These are phyloP conservation scores for Abrus pulchellus DNA, from an alignment of 306 rosid species.

Conservation along the genomic window DNA sequence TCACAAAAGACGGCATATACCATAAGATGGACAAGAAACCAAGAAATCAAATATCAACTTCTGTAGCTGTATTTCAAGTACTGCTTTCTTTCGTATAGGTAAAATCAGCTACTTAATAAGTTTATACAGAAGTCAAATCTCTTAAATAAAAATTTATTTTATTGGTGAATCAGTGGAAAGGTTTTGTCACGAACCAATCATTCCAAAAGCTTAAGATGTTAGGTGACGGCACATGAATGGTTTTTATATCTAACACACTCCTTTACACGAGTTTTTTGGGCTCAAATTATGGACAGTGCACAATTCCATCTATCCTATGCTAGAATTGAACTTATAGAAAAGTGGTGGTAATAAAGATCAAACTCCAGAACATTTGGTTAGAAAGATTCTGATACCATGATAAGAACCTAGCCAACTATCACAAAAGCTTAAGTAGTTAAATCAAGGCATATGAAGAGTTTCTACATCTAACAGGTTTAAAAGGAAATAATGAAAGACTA, in stretches of 20 bases:
- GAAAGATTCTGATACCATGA: not conserved
- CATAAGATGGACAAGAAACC: slow-evolving; percentile 26
- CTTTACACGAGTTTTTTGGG: not conserved
- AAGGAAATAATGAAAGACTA: slow-evolving; percentile 16
- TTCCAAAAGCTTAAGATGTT: not conserved
- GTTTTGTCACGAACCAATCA: slow-evolving; percentile 1
- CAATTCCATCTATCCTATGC: not conserved
- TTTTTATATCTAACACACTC: slow-evolving; percentile 10
- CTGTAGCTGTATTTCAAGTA: slow-evolving; percentile 5
- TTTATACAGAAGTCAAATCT: slow-evolving; percentile 2
- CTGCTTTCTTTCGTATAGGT: slow-evolving; percentile 4
- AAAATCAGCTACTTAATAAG: slow-evolving; percentile 11
- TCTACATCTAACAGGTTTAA: slow-evolving; percentile 7
- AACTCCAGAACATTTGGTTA: slow-evolving; percentile 12
- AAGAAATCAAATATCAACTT: slow-evolving; percentile 20
- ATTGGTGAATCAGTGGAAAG: slow-evolving; percentile 7
- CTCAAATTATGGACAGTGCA: not conserved
- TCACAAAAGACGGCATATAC: slow-evolving; percentile 4
- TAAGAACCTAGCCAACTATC: not conserved
- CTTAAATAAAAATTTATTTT: slow-evolving; percentile 11
- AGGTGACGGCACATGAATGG: not conserved
- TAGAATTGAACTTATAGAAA: not conserved
- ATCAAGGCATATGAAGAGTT: not conserved
- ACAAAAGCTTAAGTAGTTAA: slow-evolving; percentile 12
- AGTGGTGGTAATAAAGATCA: not conserved